Evolutionary conservation across 108 stramenopile genomes (phyloP).

Genomic region (Mayamaea pseudoterrestris): DNA sequence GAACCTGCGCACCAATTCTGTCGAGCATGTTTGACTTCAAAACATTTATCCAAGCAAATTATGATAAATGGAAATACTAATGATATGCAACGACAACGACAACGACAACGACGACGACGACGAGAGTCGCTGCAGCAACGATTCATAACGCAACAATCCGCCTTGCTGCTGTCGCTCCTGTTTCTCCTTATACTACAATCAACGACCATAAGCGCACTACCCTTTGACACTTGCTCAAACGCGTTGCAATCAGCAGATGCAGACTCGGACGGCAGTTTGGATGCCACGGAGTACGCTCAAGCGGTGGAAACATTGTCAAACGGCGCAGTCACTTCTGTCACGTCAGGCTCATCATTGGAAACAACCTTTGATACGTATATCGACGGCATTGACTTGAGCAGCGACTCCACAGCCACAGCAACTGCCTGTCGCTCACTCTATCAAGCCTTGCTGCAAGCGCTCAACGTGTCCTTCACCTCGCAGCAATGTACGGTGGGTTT

Average conservation of each 20-base stretch:
- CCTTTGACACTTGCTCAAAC: background rate
- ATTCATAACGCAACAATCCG: too few species aligned
- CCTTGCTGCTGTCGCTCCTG: background rate
- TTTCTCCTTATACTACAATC: background rate
- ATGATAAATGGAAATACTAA: too few species aligned
- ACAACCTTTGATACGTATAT: background rate
- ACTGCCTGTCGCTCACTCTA: background rate
- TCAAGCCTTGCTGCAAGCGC: background rate
- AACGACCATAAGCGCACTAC: too few species aligned
- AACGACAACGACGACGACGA: too few species aligned
- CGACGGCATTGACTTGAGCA: background rate
- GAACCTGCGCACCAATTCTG: too few species aligned
- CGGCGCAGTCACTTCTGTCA: background rate
- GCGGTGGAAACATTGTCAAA: background rate
- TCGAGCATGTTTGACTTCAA: too few species aligned
- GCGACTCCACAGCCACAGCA: background rate
- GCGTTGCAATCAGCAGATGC: background rate
- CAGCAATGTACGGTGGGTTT: slow-evolving; percentile 12
- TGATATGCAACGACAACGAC: too few species aligned
- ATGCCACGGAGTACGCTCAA: background rate
- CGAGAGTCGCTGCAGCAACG: too few species aligned
- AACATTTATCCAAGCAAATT: too few species aligned
- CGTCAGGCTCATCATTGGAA: background rate
- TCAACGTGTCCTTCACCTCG: too few species aligned
- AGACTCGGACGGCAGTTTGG: background rate